A percentile compares a stretch with the other conserved stretches of the same genome.
Evolutionary conservation across 1,284 basidiomycete genomes (phyloP).

Genomic region (Marasmius tenuissimus): DNA sequence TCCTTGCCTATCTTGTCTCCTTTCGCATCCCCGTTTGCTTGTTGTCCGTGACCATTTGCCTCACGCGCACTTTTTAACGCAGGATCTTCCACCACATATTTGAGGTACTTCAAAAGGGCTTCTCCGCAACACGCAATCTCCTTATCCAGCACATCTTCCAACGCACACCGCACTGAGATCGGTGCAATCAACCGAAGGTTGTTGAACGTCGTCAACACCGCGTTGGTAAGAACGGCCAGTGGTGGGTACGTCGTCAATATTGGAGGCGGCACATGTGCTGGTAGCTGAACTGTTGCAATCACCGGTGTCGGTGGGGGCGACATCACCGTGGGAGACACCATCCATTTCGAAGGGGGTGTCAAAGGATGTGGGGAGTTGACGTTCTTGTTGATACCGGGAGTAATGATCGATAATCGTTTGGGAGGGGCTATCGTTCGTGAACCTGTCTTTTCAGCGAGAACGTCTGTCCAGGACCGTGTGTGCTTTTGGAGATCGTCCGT

Average conservation of each 20-base stretch:
- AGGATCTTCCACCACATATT: slow-evolving; percentile 19
- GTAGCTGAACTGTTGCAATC: slow-evolving; percentile 24
- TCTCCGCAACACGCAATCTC: slow-evolving; percentile 47
- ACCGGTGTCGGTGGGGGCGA: slow-evolving; percentile 28
- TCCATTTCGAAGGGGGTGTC: slow-evolving; percentile 48
- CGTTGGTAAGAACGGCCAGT: slow-evolving; percentile 76
- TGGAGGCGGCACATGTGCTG: slow-evolving; percentile 63
- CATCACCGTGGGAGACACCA: slow-evolving; percentile 37
- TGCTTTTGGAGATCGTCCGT: slow-evolving; percentile 39
- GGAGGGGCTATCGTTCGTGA: slow-evolving; percentile 13
- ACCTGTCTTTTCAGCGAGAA: slow-evolving; percentile 27
- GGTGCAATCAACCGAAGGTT: slow-evolving; percentile 82
- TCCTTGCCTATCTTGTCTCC: slow-evolving; percentile 34
- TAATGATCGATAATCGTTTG: slow-evolving; percentile 2
- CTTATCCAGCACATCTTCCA: slow-evolving; percentile 50
- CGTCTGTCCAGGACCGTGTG: slow-evolving; percentile 5
- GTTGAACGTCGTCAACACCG: slow-evolving; percentile 76
- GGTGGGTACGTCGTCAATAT: slow-evolving; percentile 76
- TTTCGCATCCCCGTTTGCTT: slow-evolving; percentile 24
- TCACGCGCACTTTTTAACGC: slow-evolving; percentile 17
- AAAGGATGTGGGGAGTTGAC: slow-evolving; percentile 2
- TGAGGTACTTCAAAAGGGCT: slow-evolving; percentile 47
- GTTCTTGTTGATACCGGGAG: slow-evolving; percentile 5
- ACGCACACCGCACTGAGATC: slow-evolving; percentile 44
- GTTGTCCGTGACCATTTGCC: slow-evolving; percentile 18